Conservation (phyloP, 768 basidiomycete species). For the Leccinum subtestaceum region DNA sequence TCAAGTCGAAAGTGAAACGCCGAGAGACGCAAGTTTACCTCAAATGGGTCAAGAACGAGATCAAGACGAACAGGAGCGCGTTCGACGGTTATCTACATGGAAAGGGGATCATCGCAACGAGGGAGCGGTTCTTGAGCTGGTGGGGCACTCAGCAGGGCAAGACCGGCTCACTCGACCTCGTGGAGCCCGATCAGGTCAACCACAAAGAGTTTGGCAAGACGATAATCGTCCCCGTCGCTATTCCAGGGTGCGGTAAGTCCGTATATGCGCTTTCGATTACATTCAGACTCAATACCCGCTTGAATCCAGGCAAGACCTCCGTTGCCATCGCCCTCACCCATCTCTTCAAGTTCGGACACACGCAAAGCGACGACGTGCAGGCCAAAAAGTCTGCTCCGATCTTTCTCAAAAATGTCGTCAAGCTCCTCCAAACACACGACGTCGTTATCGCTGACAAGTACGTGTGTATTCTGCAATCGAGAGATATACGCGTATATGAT, state of each 20-base stretch:
- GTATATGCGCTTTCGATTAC: background rate
- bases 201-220: slow-evolving; percentile 59
- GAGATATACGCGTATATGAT: background rate
- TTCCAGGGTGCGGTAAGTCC: slow-evolving; percentile 86
- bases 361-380: slow-evolving; percentile 88
- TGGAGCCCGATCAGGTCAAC: slow-evolving; percentile 15
- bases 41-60: slow-evolving; percentile 79
- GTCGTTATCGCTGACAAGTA: slow-evolving; percentile 95
- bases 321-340: slow-evolving; percentile 74
- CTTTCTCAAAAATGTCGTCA: slow-evolving; percentile 72
- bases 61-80: slow-evolving; percentile 51
- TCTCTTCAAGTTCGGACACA: slow-evolving; percentile 86
- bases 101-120: slow-evolving; percentile 80
- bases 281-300: background rate
- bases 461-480: slow-evolving; percentile 20
- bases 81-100: slow-evolving; percentile 68
- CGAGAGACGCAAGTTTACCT: slow-evolving; percentile 79
- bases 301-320: slow-evolving; percentile 74
- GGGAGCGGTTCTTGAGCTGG: slow-evolving; percentile 79
- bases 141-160: slow-evolving; percentile 48
- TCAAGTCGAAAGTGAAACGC: slow-evolving; percentile 67
- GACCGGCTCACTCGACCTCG: slow-evolving; percentile 29
- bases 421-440: slow-evolving; percentile 57
- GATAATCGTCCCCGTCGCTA: slow-evolving; percentile 82
- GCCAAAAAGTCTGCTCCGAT: slow-evolving; percentile 67